Percentiles rank a stretch among this genome's conserved stretches.
Evolutionary conservation across 1,139 yeast species (phyloP).

Genomic region (Blastobotrys elegans): DNA sequence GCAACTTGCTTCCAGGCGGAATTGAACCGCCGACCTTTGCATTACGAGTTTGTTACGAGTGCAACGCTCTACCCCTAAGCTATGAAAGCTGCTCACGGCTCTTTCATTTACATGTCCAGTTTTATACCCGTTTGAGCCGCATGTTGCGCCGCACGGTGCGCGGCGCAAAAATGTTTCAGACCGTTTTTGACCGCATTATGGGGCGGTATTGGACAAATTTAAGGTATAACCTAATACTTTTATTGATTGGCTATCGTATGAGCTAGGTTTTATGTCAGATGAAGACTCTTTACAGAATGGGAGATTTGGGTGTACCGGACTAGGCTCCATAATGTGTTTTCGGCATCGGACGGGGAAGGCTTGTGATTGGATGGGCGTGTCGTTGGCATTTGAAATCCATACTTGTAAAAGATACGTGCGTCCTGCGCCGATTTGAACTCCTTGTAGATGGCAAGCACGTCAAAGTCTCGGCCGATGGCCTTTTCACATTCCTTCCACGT

Average conservation of each 20-base stretch:
- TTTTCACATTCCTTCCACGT: neutral
- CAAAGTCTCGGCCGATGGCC: neutral
- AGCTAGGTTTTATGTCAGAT: neutral
- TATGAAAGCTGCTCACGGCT: constrained; percentile 36
- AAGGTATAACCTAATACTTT: too few species aligned
- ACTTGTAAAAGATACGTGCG: neutral
- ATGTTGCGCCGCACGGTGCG: neutral
- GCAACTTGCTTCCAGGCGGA: constrained; percentile 50
- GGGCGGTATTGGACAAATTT: too few species aligned
- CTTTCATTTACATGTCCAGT: too few species aligned
- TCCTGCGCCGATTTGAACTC: neutral
- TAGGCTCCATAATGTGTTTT: neutral
- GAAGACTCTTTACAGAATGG: neutral
- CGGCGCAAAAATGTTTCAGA: constrained; percentile 31
- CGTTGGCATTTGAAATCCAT: neutral
- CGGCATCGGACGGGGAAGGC: neutral
- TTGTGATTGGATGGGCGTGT: neutral
- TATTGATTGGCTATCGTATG: too few species aligned
- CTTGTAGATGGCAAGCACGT: neutral
- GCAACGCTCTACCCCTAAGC: constrained; percentile 64
- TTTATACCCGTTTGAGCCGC: neutral
- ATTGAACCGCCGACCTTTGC: constrained; percentile 60
- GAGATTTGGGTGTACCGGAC: neutral
- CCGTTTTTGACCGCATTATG: too few species aligned
- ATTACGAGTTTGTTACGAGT: constrained; percentile 49